Base-by-base conservation (phyloP, 371 early-diverging fungal genomes). In the Mortierella sp. region DNA sequence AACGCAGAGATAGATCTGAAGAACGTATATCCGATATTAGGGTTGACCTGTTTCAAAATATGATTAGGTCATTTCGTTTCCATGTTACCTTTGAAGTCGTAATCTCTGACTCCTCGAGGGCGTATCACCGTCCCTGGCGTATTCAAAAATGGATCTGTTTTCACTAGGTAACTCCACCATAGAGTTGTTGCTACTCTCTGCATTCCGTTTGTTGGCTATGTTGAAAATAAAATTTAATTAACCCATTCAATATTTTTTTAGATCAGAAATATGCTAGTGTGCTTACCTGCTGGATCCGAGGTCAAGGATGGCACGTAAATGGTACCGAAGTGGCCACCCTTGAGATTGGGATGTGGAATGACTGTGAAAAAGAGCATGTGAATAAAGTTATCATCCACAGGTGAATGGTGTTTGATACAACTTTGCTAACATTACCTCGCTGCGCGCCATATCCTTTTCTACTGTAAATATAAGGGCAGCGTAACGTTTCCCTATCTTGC, bases 381-480 rank as follows among this genome's bases (percentile, higher is more conserved):
- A 55, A 22, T 55, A n/a, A 16, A n/a, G n/a, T n/a, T n/a, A 4
- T 13, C 15, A 10, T 10, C 50, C 50, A 50, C 16, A n/a, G 3
- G n/a, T n/a, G n/a, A 16, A 16, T n/a, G 41, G 1, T 13, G 41
- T 6, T 6, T 22, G 58, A 38, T 50, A n/a, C 3, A 10, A 47
- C 19, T 28, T 13, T 10, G 19, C 6, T 57, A 16, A 13, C 0
- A 8, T 13, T 67, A 67, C 73, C 32, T 59, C 64, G 52, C 28
- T 22, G 63, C 40, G 36, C 6, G 16, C 55, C 57, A 19, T 70
- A 63, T 33, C 74, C 80, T 55, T 74, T 80, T 36, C 83, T 59
- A 40, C 85, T 86, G 71, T 93, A 94, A 2, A 94, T 80, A 76
- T 91, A 90, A 1, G 88, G 72, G 69, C 91, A 91, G 1, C 95